Percentiles rank a stretch among this genome's conserved stretches.
Evolutionary conservation across 75 land plant species (phyloP).

Genomic region (Sequoiadendron giganteum): DNA sequence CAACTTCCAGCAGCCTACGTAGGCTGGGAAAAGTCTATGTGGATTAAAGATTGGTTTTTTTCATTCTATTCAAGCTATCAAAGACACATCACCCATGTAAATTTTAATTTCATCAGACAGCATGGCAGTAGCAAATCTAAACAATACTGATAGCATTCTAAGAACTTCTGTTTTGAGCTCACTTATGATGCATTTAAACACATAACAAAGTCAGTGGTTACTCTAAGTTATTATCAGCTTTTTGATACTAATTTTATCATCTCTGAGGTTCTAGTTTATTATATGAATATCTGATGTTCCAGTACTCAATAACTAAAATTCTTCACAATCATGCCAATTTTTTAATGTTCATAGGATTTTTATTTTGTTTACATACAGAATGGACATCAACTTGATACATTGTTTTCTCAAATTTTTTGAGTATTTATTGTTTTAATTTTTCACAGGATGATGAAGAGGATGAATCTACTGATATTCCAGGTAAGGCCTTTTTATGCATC

Average conservation of each 20-base stretch:
- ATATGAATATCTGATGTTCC: too few relatives aligned
- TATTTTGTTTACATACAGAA: neutral
- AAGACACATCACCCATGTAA: too few relatives aligned
- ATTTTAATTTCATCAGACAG: too few relatives aligned
- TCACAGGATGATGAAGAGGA: conserved; percentile 82
- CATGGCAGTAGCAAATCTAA: too few relatives aligned
- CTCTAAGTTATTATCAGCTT: neutral
- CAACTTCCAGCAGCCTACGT: too few relatives aligned
- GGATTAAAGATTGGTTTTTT: too few relatives aligned
- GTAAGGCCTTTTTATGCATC: conserved; percentile 22
- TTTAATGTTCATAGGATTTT: neutral
- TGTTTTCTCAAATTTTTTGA: neutral
- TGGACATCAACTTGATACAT: neutral
- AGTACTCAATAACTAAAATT: neutral
- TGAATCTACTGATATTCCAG: conserved; percentile 61
- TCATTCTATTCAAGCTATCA: too few relatives aligned
- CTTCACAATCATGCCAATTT: neutral
- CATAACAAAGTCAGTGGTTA: neutral
- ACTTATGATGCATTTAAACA: neutral
- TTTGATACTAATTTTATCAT: neutral
- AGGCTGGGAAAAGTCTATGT: too few relatives aligned
- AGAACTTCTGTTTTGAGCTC: neutral
- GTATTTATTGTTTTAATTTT: conserved; percentile 5
- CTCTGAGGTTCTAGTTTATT: neutral
- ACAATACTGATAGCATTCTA: neutral